These are phyloP conservation scores for Salvia rosmarinus DNA, from an alignment of 257 asterid genomes.

Conservation along the genomic window DNA sequence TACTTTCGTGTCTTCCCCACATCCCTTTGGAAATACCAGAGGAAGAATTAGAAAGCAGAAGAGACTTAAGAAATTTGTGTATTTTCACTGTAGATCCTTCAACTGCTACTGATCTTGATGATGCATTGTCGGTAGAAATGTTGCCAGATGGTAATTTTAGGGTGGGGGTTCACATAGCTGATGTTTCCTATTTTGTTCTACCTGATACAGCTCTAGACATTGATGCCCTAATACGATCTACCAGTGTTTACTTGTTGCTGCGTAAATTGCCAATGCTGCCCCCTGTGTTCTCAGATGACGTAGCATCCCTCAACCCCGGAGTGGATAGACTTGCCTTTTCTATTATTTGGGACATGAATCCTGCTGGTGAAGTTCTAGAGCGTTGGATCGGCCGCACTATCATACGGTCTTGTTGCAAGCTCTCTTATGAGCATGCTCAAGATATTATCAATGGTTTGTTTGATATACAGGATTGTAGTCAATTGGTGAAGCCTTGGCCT, in stretches of 20 bases:
- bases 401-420: conserved; percentile 78
- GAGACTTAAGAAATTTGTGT: conserved; percentile 67
- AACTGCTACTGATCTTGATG: conserved; percentile 86
- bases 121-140: conserved; percentile 75
- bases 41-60: conserved; percentile 59
- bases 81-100: conserved; percentile 84
- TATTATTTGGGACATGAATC: conserved; percentile 76
- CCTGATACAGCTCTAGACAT: conserved; percentile 75
- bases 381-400: conserved; percentile 88
- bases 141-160: conserved; percentile 55
- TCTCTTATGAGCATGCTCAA: conserved; percentile 89
- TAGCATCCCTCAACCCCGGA: conserved; percentile 88
- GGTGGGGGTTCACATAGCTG: conserved; percentile 93
- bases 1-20: conserved; percentile 62
- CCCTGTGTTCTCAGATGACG: conserved; percentile 68
- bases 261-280: conserved; percentile 65
- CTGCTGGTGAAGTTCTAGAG: conserved; percentile 65
- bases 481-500: conserved; percentile 35
- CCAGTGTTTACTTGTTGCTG: conserved; percentile 52
- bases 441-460: conserved; percentile 56
- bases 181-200: conserved; percentile 77
- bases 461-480: conserved; percentile 41
- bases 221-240: conserved; percentile 61
- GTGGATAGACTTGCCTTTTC: conserved; percentile 84
- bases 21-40: conserved; percentile 69